Conservation (phyloP, 805 yeast species). For the Candida loeiensis region DNA sequence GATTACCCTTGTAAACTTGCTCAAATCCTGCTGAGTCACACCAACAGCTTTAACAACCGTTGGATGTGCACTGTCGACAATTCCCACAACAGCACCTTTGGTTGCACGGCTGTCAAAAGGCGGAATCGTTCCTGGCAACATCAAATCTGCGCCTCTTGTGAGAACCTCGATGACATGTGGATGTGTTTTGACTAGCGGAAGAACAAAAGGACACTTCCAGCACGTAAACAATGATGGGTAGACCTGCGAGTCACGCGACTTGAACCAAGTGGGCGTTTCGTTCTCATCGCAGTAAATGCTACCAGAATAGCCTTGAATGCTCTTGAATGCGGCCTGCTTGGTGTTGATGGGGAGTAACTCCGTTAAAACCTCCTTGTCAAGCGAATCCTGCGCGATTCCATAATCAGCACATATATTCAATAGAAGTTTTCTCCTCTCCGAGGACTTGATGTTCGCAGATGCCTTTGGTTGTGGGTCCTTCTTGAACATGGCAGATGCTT, state of each 20-base stretch:
- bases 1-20: slow-evolving; percentile 41
- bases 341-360: slow-evolving; percentile 49
- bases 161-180: slow-evolving; percentile 66
- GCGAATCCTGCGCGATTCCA: slow-evolving; percentile 32
- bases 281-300: slow-evolving; percentile 60
- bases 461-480: slow-evolving; percentile 55
- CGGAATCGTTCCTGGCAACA: slow-evolving; percentile 68
- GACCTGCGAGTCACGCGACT: slow-evolving; percentile 48
- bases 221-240: slow-evolving; percentile 72
- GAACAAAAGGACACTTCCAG: slow-evolving; percentile 63
- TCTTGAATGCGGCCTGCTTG: slow-evolving; percentile 61
- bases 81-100: slow-evolving; percentile 64
- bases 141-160: slow-evolving; percentile 75
- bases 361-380: slow-evolving; percentile 41
- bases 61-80: slow-evolving; percentile 61
- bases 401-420: slow-evolving; percentile 41
- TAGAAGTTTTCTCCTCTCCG: slow-evolving; percentile 65
- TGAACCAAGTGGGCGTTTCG: slow-evolving; percentile 72
- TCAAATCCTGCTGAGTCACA: slow-evolving; percentile 47
- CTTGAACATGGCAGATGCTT: slow-evolving; percentile 25
- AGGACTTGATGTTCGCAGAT: slow-evolving; percentile 72
- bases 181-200: slow-evolving; percentile 72
- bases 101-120: slow-evolving; percentile 51
- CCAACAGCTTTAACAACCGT: slow-evolving; percentile 73
- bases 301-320: slow-evolving; percentile 52